Evolutionary conservation across 352 stramenopile genomes (phyloP).

Genomic region (Phytopythium kandeliae): DNA sequence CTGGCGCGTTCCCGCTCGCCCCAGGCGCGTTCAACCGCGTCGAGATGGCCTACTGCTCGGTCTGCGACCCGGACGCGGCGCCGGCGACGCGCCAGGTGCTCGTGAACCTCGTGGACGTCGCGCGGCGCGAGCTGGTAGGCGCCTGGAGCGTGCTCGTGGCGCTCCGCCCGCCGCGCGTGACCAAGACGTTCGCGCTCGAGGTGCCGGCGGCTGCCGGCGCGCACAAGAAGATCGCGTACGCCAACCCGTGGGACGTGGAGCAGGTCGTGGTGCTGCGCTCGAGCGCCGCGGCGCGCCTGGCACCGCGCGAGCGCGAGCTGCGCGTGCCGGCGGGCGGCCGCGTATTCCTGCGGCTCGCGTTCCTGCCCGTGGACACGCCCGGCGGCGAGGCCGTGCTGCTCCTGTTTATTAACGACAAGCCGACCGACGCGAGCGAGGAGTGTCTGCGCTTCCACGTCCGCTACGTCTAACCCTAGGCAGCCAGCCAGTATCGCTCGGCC

Average conservation of each 20-base stretch:
- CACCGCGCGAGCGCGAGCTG: slow-evolving; percentile 63
- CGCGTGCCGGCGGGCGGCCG: slow-evolving; percentile 40
- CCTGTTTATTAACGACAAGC: slow-evolving; percentile 91
- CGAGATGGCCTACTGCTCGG: slow-evolving; percentile 70
- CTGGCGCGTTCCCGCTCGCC: slow-evolving; percentile 81
- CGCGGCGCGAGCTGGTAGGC: slow-evolving; percentile 86
- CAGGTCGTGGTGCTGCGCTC: slow-evolving; percentile 83
- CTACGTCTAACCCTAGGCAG: slow-evolving; percentile 30
- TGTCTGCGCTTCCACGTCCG: slow-evolving; percentile 86
- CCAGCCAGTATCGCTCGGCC: too few relatives aligned
- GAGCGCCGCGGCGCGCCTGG: slow-evolving; percentile 64
- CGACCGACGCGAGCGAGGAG: slow-evolving; percentile 90
- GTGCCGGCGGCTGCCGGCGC: slow-evolving; percentile 48
- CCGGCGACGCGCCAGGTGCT: slow-evolving; percentile 31
- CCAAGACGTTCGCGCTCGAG: slow-evolving; percentile 90
- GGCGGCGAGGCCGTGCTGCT: slow-evolving; percentile 40
- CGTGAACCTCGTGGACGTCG: slow-evolving; percentile 87
- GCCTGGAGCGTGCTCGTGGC: slow-evolving; percentile 86
- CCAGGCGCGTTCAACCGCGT: slow-evolving; percentile 90
- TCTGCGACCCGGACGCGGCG: slow-evolving; percentile 10
- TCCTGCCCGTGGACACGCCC: slow-evolving; percentile 11
- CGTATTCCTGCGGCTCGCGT: slow-evolving; percentile 50
- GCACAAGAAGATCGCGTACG: slow-evolving; percentile 92
- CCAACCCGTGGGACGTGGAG: slow-evolving; percentile 88
- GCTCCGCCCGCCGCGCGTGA: slow-evolving; percentile 71